phyloP scores from a whole-genome alignment of 1,139 yeast species.

The Diutina catenulata region DNA sequence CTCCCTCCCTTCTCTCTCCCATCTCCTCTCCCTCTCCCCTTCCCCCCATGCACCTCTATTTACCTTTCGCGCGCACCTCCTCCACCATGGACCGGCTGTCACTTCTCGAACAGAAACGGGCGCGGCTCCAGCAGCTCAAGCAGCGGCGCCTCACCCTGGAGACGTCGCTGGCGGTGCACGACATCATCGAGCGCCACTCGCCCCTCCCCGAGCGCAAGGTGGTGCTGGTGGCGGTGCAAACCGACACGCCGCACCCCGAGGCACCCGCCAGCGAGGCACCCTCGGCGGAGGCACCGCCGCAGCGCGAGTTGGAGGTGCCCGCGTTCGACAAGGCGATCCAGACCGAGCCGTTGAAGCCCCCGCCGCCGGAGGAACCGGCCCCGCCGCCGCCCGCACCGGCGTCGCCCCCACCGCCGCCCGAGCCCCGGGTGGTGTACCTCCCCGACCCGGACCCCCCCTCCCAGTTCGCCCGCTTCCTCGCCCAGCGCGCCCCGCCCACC shows the following conservation, averaged over 20 bases:
- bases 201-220: not conserved
- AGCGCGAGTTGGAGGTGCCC: not conserved
- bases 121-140: not conserved
- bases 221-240: not conserved
- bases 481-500: not conserved
- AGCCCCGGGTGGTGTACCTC: not conserved
- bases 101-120: not conserved
- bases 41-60: no score
- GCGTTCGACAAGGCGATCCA: not conserved
- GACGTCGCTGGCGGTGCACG: not conserved
- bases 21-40: not conserved
- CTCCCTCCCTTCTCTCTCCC: not conserved
- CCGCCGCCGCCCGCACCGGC: not conserved
- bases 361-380: not conserved
- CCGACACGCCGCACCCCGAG: not conserved
- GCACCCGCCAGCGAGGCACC: not conserved
- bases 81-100: slow-evolving; percentile 1
- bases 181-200: not conserved
- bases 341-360: no score
- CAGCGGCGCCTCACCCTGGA: not conserved
- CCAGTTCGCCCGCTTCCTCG: not conserved
- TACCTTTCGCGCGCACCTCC: not conserved
- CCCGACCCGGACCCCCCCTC: not conserved
- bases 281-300: not conserved
- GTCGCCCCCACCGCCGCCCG: not conserved